Evolutionary conservation across 2,329 filamentous ascomycete genomes (phyloP).

Genomic region (Aspergillus ustus): DNA sequence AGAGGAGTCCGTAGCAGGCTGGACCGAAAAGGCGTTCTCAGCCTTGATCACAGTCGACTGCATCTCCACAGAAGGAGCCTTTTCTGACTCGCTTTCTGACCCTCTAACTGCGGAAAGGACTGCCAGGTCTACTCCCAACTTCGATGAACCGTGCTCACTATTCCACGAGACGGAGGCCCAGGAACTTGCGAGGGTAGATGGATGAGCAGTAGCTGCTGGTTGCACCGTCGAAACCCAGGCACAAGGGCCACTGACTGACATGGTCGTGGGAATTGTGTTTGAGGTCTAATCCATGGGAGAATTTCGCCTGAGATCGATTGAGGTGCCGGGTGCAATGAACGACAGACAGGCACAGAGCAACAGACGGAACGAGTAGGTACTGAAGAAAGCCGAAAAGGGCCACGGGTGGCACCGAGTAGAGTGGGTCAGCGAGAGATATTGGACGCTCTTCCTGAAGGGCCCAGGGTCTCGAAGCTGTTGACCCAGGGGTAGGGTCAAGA

Average conservation of each 20-base stretch:
- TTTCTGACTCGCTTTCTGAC: constrained; percentile 25
- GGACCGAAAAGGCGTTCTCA: constrained; percentile 34
- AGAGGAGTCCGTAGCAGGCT: constrained; percentile 20
- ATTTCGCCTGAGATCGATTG: constrained; percentile 1
- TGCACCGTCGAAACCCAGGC: constrained; percentile 41
- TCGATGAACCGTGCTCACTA: constrained; percentile 29
- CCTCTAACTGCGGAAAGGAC: constrained; percentile 28
- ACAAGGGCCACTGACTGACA: constrained; percentile 44
- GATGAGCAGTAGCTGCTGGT: constrained; percentile 35
- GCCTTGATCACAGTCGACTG: constrained; percentile 32
- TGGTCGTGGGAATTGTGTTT: constrained; percentile 27
- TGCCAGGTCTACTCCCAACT: constrained; percentile 27
- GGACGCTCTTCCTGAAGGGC: constrained; percentile 32
- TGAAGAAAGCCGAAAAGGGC: constrained; percentile 14
- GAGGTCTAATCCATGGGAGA: constrained; percentile 20
- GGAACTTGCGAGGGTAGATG: constrained; percentile 35
- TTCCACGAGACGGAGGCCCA: constrained; percentile 33
- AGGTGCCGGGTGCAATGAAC: neutral
- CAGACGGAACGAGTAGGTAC: neutral
- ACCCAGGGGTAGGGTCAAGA: constrained; percentile 29
- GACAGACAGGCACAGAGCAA: neutral
- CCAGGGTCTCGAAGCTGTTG: constrained; percentile 29
- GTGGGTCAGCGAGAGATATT: constrained; percentile 33
- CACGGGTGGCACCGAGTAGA: constrained; percentile 24
- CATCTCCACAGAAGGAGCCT: constrained; percentile 29